Base-by-base conservation (phyloP, 345 rosid genomes). In the Syzygium grande region DNA sequence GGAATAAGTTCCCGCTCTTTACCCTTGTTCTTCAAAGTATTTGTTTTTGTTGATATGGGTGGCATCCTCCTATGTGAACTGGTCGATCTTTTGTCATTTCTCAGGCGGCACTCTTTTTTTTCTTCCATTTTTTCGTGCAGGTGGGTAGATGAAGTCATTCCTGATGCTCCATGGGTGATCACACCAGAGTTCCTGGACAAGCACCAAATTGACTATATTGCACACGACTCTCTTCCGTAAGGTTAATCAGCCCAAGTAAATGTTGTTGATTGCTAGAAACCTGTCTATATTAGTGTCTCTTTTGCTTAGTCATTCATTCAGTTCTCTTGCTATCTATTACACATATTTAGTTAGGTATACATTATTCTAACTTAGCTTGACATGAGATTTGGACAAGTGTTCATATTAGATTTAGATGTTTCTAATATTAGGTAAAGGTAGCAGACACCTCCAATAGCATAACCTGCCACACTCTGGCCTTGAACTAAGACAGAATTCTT, bases 61-160 rank as follows among this genome's bases (percentile, higher is more conserved):
- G 46, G 79, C 79, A 34, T 30, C 79, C 79, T 68, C 79, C 79
- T 34, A 59, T 6, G 65, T 68, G 19, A 68, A 34, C 17, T 15
- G 46, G 46, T 27, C 77, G 23, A 68, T 68, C 79, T 30, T 68
- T 68, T 38, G 3, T 73, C 21, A 38, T 38, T 73, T 73, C 83
- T 73, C 27, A 34, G 83, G 83, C 21, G 27, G 49, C 79, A 73
- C 25, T 16, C 17, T 65, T 30, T 30, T 53, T 21, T 38, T 43
- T 73, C 19, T 68, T 68, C 46, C 46, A 43, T 43, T 86, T 84
- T 14, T 52, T 86, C 38, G n/a, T 88, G 51, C 91, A 97, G 99
- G 92, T 97, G 99, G 98, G 99, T 97, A 52, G 98, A 97, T 85
- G 99, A 97, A 94, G 98, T 97, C 84, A 93, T 97, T 85, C 95